Base-by-base conservation (phyloP, 345 rosid species). In the Citrus cavaleriei region DNA sequence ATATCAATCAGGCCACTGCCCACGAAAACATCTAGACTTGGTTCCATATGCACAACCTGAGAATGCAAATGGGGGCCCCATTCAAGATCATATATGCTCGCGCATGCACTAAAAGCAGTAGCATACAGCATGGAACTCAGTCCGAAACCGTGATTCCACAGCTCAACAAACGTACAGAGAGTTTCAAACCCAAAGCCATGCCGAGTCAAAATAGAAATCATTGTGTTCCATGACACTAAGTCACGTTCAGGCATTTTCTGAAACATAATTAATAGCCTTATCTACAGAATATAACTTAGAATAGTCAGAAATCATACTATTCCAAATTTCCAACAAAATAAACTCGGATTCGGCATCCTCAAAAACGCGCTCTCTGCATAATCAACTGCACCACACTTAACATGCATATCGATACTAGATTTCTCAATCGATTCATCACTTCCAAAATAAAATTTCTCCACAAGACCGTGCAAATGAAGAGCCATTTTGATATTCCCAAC, bases 61-160 rank as follows among this genome's bases (percentile, higher is more conserved):
- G 85, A 82, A 79, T 79, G 82, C 70, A 83, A 70, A 75, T 83
- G 85, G 27, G 49, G 37, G 37, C 85, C 85, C 85, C 82, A 83
- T 75, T 79, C 70, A 40, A 83, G 70, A 59, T 79, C 80, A 75
- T 19, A 58, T 40, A 76, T 18, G 69, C 73, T 74, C 3, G 82
- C 18, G 30, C 79, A 74, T 14, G 82, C 77, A 64, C 80, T 66
- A 75, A 83, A 82, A 72, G 66, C 77, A 21, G 65, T 57, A 75
- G 77, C 85, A 83, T 79, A 79, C 42, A 80, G 71, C 77, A 74
- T 75, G 74, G 82, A 76, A 65, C 72, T 79, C 19, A 77, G 70
- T 22, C 74, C 54, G 38, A 79, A 71, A 72, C 83, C 80, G n/a
- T 59, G 78, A 72, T 77, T 72, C 58, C 83, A 79, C 85, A 83